These are phyloP conservation scores for Ensete glaucum DNA, from an alignment of 176 grass and related monocot genomes.

Conservation along the genomic window DNA sequence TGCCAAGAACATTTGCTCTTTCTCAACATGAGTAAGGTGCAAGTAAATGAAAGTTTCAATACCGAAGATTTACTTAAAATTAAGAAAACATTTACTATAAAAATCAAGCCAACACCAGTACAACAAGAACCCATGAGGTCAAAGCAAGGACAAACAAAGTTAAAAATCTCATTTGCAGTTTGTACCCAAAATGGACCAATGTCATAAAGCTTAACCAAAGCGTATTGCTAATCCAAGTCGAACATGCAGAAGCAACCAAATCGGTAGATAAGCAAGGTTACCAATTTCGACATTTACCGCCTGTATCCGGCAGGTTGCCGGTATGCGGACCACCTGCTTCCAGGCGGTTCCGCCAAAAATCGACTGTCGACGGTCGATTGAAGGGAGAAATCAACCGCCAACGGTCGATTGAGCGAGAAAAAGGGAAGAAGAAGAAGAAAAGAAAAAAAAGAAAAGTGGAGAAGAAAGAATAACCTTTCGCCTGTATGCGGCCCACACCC, in stretches of 20 bases:
- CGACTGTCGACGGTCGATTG: too few relatives aligned
- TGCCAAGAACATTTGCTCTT: slow-evolving; percentile 21
- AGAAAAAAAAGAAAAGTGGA: too few relatives aligned
- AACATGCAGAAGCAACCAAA: background rate
- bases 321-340: too few relatives aligned
- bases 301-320: too few relatives aligned
- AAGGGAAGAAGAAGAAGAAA: too few relatives aligned
- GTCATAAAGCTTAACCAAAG: background rate
- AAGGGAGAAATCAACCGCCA: too few relatives aligned
- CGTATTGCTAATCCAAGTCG: background rate
- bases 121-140: background rate
- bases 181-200: background rate
- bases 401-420: too few relatives aligned
- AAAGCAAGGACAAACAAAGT: too few relatives aligned
- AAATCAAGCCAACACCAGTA: background rate
- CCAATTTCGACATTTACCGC: too few relatives aligned
- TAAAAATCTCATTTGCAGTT: background rate
- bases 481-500: too few relatives aligned
- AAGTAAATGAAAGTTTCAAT: background rate
- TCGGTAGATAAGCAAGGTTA: background rate
- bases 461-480: too few relatives aligned
- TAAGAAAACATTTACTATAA: background rate
- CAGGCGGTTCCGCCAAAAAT: too few relatives aligned
- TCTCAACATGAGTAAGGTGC: slow-evolving; percentile 6
- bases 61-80: background rate